Percentiles rank a stretch among this genome's conserved stretches.
phyloP scores from a whole-genome alignment of 352 stramenopile genomes.

The Pythium periplocum region DNA sequence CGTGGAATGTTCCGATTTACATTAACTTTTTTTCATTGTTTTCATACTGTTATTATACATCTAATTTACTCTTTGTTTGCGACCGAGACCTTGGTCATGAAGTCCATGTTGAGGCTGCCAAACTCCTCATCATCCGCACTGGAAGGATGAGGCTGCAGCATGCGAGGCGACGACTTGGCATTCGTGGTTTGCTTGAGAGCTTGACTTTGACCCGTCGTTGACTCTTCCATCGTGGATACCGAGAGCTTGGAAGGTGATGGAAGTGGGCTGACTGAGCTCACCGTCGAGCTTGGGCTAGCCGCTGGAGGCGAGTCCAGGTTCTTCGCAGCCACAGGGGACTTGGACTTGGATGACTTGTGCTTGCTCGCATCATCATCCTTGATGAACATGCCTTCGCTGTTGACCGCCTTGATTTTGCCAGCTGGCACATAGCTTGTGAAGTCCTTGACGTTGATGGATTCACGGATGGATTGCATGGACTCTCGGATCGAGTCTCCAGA shows the following conservation, averaged over 20 bases:
- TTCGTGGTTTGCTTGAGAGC: neutral
- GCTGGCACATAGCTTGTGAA: conserved; percentile 62
- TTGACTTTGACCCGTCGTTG: conserved; percentile 5
- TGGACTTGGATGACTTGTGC: neutral
- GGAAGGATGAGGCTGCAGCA: no score
- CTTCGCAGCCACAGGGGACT: conserved; percentile 1
- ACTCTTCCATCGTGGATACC: neutral
- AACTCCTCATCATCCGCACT: conserved; percentile 30
- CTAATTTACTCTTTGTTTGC: conserved; percentile 5
- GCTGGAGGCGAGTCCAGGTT: conserved; percentile 3
- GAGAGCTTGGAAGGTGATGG: conserved; percentile 3
- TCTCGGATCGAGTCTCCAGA: neutral
- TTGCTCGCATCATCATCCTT: conserved; percentile 1
- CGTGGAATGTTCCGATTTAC: no score
- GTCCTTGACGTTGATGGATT: conserved; percentile 72
- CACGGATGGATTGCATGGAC: conserved; percentile 32
- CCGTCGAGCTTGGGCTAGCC: neutral
- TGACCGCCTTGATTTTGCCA: conserved; percentile 38
- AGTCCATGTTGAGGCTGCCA: conserved; percentile 76
- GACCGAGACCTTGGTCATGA: conserved; percentile 46
- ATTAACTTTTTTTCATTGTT: no score
- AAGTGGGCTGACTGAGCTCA: conserved; percentile 1
- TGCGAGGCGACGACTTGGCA: neutral
- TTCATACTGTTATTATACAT: no score
- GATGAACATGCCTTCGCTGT: conserved; percentile 65